phyloP scores from a whole-genome alignment of 163 green algal species.

The Scenedesmus sp. region DNA sequence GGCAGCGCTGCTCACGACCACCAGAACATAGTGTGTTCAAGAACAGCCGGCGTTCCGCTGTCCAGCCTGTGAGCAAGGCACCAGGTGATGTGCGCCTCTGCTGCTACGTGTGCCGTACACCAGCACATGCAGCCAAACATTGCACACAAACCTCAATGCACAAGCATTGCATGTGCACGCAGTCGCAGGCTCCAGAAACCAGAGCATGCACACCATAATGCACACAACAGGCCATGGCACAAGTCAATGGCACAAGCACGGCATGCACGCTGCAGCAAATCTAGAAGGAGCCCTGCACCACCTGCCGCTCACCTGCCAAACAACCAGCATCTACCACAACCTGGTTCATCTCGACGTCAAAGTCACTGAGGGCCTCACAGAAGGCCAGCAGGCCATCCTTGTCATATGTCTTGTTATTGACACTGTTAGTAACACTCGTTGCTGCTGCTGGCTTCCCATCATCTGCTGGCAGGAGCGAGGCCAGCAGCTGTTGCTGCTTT shows the following conservation, averaged over 20 bases:
- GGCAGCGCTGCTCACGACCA: too few species aligned
- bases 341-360: constrained; percentile 84
- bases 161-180: too few species aligned
- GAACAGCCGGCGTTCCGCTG: too few species aligned
- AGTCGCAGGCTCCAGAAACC: too few species aligned
- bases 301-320: constrained; percentile 62
- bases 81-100: too few species aligned
- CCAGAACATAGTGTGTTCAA: too few species aligned
- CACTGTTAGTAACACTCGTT: neutral
- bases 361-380: constrained; percentile 76
- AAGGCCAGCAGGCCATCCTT: constrained; percentile 67
- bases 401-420: constrained; percentile 57
- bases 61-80: too few species aligned
- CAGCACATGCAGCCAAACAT: neutral
- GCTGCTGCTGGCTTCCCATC: constrained; percentile 17
- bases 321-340: constrained; percentile 78
- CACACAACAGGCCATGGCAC: neutral
- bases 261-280: neutral
- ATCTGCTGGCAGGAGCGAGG: constrained; percentile 32
- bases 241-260: neutral
- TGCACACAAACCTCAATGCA: neutral
- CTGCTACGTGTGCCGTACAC: too few species aligned
- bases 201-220: neutral
- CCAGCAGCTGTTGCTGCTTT: constrained; percentile 49
- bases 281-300: neutral